Evolutionary conservation across 371 early-diverging fungal species (phyloP).

Genomic region (Mortierella sp.): DNA sequence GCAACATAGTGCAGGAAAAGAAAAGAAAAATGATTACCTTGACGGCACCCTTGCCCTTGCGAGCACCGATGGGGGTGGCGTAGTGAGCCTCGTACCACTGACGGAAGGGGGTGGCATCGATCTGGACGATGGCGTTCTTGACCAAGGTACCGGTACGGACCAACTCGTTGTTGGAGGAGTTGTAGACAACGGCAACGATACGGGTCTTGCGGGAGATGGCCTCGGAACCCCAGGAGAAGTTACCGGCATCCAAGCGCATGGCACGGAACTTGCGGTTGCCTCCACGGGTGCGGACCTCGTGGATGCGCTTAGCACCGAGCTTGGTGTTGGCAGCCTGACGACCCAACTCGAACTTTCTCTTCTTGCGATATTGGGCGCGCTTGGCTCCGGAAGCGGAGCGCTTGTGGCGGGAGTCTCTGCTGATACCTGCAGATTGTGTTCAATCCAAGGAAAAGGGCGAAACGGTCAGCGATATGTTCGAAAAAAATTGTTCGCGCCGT

Average conservation of each 20-base stretch:
- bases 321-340: slow-evolving; percentile 99
- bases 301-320: slow-evolving; percentile 96
- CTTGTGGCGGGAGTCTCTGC: slow-evolving; percentile 98
- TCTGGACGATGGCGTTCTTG: slow-evolving; percentile 98
- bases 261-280: slow-evolving; percentile 99
- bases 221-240: slow-evolving; percentile 99
- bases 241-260: slow-evolving; percentile 97
- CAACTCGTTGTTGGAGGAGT: slow-evolving; percentile 99
- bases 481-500: slow-evolving; percentile 3
- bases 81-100: slow-evolving; percentile 99
- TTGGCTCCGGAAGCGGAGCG: slow-evolving; percentile 98
- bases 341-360: slow-evolving; percentile 99
- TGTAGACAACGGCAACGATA: slow-evolving; percentile 98
- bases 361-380: slow-evolving; percentile 98
- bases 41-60: slow-evolving; percentile 77
- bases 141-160: slow-evolving; percentile 99
- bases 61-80: slow-evolving; percentile 90
- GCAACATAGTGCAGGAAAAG: not conserved
- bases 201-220: slow-evolving; percentile 95
- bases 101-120: slow-evolving; percentile 99
- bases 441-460: slow-evolving; percentile 9
- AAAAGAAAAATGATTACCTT: slow-evolving; percentile 57
- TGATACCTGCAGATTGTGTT: slow-evolving; percentile 84
- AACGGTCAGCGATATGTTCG: slow-evolving; percentile 8
- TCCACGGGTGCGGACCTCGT: slow-evolving; percentile 97